These are phyloP conservation scores for Ustilago trichophora DNA, from an alignment of 1,284 basidiomycete species.

Conservation along the genomic window DNA sequence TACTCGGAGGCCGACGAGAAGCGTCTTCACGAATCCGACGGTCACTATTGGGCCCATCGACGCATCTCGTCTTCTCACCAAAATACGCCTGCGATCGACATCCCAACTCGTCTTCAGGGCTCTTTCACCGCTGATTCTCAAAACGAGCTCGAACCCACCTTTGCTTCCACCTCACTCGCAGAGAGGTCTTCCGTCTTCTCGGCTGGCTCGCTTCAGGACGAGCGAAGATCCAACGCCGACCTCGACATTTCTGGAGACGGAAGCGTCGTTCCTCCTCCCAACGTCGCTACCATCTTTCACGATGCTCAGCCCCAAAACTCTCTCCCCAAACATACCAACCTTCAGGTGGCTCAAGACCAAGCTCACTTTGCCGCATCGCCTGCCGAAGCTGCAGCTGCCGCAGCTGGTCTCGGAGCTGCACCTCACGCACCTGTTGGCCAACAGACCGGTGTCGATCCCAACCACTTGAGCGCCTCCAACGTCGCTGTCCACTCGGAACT, in stretches of 20 bases:
- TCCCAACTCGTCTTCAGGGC: slow-evolving; percentile 28
- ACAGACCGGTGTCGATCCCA: slow-evolving; percentile 9
- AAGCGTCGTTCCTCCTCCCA: slow-evolving; percentile 40
- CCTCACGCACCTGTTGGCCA: too few relatives aligned
- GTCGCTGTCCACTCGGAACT: slow-evolving; percentile 49
- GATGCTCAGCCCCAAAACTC: slow-evolving; percentile 10
- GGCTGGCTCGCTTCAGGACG: slow-evolving; percentile 31
- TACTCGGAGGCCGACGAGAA: slow-evolving; percentile 58
- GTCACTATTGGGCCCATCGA: slow-evolving; percentile 50
- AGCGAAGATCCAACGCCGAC: slow-evolving; percentile 40
- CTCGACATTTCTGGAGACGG: slow-evolving; percentile 47
- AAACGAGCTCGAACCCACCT: slow-evolving; percentile 36
- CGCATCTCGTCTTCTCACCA: slow-evolving; percentile 41
- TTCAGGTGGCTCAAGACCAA: slow-evolving; percentile 14
- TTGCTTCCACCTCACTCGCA: slow-evolving; percentile 34
- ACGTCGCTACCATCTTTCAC: slow-evolving; percentile 41
- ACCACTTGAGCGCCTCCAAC: slow-evolving; percentile 25
- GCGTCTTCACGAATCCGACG: slow-evolving; percentile 51
- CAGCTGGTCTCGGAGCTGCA: slow-evolving; percentile 52
- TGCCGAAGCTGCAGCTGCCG: slow-evolving; percentile 53
- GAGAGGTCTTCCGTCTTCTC: slow-evolving; percentile 40
- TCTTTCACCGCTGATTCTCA: slow-evolving; percentile 37
- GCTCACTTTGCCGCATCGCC: slow-evolving; percentile 50
- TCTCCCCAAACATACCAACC: slow-evolving; percentile 20
- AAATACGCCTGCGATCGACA: slow-evolving; percentile 29